phyloP scores from a whole-genome alignment of 257 asterid genomes.

The Penstemon barbatus region DNA sequence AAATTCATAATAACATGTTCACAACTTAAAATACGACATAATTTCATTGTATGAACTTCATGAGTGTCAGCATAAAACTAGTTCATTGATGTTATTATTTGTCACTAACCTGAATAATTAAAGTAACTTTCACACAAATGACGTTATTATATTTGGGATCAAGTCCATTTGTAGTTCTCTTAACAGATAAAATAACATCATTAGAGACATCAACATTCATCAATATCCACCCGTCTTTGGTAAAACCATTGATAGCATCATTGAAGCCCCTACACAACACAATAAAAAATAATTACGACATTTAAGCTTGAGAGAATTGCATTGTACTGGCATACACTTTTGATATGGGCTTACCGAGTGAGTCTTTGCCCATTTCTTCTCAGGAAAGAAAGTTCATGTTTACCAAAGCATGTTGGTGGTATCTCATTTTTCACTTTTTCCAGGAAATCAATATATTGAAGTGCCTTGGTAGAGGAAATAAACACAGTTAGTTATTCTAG shows the following conservation, averaged over 20 bases:
- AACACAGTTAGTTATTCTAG: not conserved
- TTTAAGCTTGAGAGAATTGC: not conserved
- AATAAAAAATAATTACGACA: constrained; percentile 16
- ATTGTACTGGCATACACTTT: too few relatives aligned
- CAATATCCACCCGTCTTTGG: constrained; percentile 56
- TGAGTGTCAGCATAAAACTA: too few relatives aligned
- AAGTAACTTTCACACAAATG: constrained; percentile 44
- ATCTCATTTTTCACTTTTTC: constrained; percentile 2
- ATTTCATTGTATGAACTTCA: too few relatives aligned
- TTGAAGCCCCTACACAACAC: constrained; percentile 43
- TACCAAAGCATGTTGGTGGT: not conserved
- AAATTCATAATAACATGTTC: too few relatives aligned
- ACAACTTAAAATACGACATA: too few relatives aligned
- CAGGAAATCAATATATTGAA: constrained; percentile 18
- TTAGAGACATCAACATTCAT: constrained; percentile 29
- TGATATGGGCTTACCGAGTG: constrained; percentile 18
- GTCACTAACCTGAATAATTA: constrained; percentile 45
- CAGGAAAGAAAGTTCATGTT: not conserved
- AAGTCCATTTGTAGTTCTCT: constrained; percentile 26
- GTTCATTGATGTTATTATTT: too few relatives aligned
- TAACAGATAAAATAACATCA: constrained; percentile 34
- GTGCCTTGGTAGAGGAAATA: constrained; percentile 14
- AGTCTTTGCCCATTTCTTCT: constrained; percentile 21
- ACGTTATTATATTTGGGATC: constrained; percentile 32
- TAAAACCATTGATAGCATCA: constrained; percentile 43